Conservation (phyloP, 257 asterid genomes). For the Salvia miltiorrhiza region DNA sequence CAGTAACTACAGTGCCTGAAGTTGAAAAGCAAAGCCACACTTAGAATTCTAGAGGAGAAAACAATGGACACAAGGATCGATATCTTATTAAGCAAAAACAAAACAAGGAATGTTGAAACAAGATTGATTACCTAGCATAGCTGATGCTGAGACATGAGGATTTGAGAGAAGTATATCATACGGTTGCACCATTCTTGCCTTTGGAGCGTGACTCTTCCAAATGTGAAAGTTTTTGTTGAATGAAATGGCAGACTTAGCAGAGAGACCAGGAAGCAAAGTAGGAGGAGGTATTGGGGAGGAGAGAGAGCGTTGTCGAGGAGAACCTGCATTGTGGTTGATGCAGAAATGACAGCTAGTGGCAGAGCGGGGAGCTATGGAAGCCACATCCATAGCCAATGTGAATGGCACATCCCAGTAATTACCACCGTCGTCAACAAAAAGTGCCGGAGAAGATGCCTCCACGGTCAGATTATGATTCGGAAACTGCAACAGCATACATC, state of each 20-base stretch:
- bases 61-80: too few species aligned
- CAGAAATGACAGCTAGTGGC: conserved; percentile 63
- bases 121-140: conserved; percentile 49
- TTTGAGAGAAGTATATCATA: conserved; percentile 66
- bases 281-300: conserved; percentile 40
- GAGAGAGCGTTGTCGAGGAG: conserved; percentile 35
- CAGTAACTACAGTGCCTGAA: conserved; percentile 61
- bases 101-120: neutral
- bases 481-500: conserved; percentile 38
- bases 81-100: neutral
- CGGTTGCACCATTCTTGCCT: conserved; percentile 71
- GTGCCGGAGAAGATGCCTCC: conserved; percentile 76
- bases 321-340: conserved; percentile 52
- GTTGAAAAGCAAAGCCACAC: neutral
- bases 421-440: conserved; percentile 59
- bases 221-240: conserved; percentile 51
- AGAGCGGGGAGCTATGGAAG: conserved; percentile 55
- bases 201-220: conserved; percentile 77
- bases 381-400: conserved; percentile 57
- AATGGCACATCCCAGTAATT: conserved; percentile 82
- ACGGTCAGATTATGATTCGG: conserved; percentile 56
- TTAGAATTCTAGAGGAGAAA: neutral
- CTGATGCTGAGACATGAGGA: conserved; percentile 76
- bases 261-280: conserved; percentile 55
- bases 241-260: conserved; percentile 66